Evolutionary conservation across 371 early-diverging fungal species (phyloP).

Genomic region (Choanephora cucurbitarum): DNA sequence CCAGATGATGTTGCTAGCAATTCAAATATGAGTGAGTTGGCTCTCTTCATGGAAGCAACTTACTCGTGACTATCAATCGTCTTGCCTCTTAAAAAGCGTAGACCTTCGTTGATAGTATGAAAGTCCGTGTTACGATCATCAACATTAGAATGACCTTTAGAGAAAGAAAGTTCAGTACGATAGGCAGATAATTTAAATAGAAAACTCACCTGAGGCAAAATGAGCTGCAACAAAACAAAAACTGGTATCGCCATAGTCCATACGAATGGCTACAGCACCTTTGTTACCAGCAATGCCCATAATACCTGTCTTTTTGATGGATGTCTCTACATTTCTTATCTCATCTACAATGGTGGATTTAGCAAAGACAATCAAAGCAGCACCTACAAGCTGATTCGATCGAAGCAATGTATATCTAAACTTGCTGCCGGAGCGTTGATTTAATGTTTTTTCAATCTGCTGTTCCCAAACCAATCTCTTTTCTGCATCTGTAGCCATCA

Average conservation of each 20-base stretch:
- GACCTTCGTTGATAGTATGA: slow-evolving; percentile 72
- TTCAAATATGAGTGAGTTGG: not conserved
- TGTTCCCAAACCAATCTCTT: slow-evolving; percentile 67
- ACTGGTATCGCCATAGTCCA: slow-evolving; percentile 83
- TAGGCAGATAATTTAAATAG: no score
- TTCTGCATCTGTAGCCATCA: slow-evolving; percentile 79
- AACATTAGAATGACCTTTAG: slow-evolving; percentile 61
- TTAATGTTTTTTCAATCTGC: slow-evolving; percentile 62
- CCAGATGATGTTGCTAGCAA: slow-evolving; percentile 77
- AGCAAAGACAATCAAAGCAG: slow-evolving; percentile 82
- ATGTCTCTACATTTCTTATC: slow-evolving; percentile 84
- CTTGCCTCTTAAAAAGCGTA: slow-evolving; percentile 71
- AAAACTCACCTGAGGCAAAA: slow-evolving; percentile 88
- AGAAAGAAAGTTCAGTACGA: no score
- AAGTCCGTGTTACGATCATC: slow-evolving; percentile 89
- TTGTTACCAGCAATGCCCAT: slow-evolving; percentile 89
- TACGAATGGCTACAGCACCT: slow-evolving; percentile 86
- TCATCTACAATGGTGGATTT: slow-evolving; percentile 63
- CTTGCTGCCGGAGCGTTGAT: slow-evolving; percentile 32
- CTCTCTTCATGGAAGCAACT: slow-evolving; percentile 8
- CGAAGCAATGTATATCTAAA: slow-evolving; percentile 74
- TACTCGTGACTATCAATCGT: slow-evolving; percentile 77
- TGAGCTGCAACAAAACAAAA: slow-evolving; percentile 92
- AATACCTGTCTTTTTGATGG: slow-evolving; percentile 83
- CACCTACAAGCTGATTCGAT: slow-evolving; percentile 87